These are phyloP conservation scores for Yarrowia yakushimensis DNA, from an alignment of 805 yeast species.

Conservation along the genomic window DNA sequence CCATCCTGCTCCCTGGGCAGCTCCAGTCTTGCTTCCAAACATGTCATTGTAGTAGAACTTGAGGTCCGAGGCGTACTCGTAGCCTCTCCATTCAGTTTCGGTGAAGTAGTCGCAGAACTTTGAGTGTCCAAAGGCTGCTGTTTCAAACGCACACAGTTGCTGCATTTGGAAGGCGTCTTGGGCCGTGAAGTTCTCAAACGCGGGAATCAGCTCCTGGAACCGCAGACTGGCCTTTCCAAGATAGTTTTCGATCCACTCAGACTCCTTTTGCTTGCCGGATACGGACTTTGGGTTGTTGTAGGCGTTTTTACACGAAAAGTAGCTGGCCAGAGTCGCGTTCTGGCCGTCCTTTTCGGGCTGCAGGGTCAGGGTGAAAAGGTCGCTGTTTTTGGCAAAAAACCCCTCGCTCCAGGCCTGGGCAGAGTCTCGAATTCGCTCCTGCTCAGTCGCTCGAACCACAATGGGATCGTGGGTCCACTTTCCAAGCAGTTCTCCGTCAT, in stretches of 20 bases:
- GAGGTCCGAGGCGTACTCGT: conserved; percentile 59
- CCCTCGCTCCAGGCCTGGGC: conserved; percentile 47
- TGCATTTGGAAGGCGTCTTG: conserved; percentile 54
- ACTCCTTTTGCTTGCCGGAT: conserved; percentile 34
- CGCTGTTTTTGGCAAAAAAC: conserved; percentile 39
- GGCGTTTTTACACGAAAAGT: conserved; percentile 41
- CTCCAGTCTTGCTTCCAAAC: conserved; percentile 54
- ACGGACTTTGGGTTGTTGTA: conserved; percentile 30
- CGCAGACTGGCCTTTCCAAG: conserved; percentile 55
- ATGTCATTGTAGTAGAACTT: conserved; percentile 59
- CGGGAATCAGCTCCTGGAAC: conserved; percentile 53
- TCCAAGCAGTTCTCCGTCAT: conserved; percentile 30
- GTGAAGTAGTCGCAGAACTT: conserved; percentile 67
- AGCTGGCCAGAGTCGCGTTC: conserved; percentile 42
- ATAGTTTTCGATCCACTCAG: conserved; percentile 43
- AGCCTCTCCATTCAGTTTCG: conserved; percentile 59
- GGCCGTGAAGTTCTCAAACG: conserved; percentile 47
- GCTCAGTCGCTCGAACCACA: conserved; percentile 41
- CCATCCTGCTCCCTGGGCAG: conserved; percentile 59
- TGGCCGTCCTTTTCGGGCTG: conserved; percentile 36
- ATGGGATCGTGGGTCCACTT: conserved; percentile 32
- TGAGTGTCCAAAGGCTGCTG: conserved; percentile 65
- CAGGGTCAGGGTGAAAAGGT: conserved; percentile 38
- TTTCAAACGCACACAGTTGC: conserved; percentile 69
- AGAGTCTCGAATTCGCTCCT: conserved; percentile 41